Conservation (phyloP, 2,329 filamentous ascomycete species). For the Chalaropsis ovoidea region DNA sequence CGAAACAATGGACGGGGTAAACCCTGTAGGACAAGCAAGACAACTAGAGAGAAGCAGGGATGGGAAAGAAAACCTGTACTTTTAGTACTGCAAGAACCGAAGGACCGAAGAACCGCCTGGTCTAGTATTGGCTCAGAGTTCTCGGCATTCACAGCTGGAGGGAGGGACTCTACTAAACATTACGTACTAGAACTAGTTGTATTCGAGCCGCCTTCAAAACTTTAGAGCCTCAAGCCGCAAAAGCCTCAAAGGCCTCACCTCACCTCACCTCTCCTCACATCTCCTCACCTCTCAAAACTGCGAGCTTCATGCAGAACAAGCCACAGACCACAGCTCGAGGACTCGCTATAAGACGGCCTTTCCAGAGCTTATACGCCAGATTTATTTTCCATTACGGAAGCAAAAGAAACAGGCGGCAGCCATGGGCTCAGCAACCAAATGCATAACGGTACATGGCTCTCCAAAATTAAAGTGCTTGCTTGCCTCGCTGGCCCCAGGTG, state of each 20-base stretch:
- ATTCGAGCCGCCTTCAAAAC: not conserved
- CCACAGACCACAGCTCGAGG: not conserved
- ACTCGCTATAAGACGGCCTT: not conserved
- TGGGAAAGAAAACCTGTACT: not conserved
- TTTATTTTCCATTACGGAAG: slow-evolving; percentile 1
- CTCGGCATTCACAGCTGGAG: not conserved
- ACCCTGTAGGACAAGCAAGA: not conserved
- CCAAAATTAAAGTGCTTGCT: not conserved
- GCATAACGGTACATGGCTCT: not conserved
- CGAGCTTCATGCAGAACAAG: not conserved
- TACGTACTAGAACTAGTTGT: not conserved
- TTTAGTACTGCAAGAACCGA: not conserved
- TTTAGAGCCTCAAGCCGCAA: slow-evolving; percentile 2
- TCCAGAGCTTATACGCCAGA: not conserved
- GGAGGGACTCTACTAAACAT: not conserved
- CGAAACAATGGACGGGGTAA: slow-evolving; percentile 3
- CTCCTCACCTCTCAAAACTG: too few relatives aligned
- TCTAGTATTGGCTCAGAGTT: not conserved
- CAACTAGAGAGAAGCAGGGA: not conserved
- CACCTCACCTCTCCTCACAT: too few relatives aligned
- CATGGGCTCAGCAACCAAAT: not conserved
- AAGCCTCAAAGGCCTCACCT: not conserved
- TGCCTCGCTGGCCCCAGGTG: not conserved
- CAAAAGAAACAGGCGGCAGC: not conserved
- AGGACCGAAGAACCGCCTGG: slow-evolving; percentile 5